These are phyloP conservation scores for Lentinula guzmanii DNA, from an alignment of 768 basidiomycete genomes.

Conservation along the genomic window DNA sequence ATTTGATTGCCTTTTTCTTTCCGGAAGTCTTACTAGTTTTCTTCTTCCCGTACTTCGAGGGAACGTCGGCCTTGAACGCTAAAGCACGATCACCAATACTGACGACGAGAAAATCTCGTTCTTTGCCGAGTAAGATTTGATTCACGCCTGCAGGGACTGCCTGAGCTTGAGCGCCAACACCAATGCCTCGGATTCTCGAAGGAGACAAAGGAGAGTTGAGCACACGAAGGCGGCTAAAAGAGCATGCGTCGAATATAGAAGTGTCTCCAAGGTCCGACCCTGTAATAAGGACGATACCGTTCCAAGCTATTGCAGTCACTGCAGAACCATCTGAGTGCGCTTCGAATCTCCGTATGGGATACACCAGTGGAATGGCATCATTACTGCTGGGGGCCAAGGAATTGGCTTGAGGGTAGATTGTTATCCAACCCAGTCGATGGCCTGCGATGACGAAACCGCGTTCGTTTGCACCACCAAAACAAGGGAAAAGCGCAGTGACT, in stretches of 20 bases:
- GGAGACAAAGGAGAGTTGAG: conserved; percentile 44
- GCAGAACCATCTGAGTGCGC: conserved; percentile 55
- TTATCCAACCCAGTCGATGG: conserved; percentile 59
- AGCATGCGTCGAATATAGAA: conserved; percentile 61
- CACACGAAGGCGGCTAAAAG: conserved; percentile 48
- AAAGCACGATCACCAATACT: conserved; percentile 56
- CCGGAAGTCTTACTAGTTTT: conserved; percentile 15
- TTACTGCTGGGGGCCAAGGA: conserved; percentile 8
- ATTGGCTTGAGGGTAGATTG: conserved; percentile 48
- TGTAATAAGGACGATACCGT: conserved; percentile 50
- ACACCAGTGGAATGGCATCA: conserved; percentile 8
- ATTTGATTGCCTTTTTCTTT: conserved; percentile 27
- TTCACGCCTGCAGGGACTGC: conserved; percentile 38
- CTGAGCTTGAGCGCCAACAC: conserved; percentile 19
- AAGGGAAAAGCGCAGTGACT: conserved; percentile 43
- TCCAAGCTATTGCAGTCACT: conserved; percentile 61
- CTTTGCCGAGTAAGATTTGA: conserved; percentile 51
- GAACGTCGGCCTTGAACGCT: conserved; percentile 60
- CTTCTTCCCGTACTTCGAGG: conserved; percentile 21
- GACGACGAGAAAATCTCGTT: conserved; percentile 50
- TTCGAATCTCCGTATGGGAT: conserved; percentile 45
- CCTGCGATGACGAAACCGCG: conserved; percentile 55
- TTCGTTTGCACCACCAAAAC: conserved; percentile 38
- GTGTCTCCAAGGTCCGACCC: conserved; percentile 61
- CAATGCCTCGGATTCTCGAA: conserved; percentile 14